Evolutionary conservation across 2,329 filamentous ascomycete genomes (phyloP).

Genomic region (Xylariaceae sp.): DNA sequence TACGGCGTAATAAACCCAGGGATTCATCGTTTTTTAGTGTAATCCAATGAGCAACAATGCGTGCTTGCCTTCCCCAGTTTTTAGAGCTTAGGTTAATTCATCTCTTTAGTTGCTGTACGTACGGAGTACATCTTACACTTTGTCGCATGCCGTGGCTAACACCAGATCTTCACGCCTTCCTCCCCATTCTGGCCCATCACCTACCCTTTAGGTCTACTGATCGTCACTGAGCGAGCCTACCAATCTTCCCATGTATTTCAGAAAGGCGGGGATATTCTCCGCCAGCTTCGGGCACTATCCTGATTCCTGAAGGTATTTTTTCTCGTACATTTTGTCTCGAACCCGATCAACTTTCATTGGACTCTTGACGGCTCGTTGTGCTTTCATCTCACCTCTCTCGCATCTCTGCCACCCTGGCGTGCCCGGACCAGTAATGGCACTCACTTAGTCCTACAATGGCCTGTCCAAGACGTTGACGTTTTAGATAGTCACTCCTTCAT

Average conservation of each 20-base stretch:
- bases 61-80: too few species aligned
- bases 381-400: constrained; percentile 10
- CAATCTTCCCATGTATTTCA: constrained; percentile 1
- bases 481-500: constrained; percentile 21
- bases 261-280: constrained; percentile 1
- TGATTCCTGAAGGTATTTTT: constrained; percentile 6
- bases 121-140: too few species aligned
- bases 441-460: constrained; percentile 20
- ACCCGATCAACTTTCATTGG: constrained; percentile 11
- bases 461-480: constrained; percentile 16
- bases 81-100: too few species aligned
- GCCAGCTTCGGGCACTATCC: constrained; percentile 11
- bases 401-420: constrained; percentile 4
- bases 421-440: too few species aligned
- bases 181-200: constrained; percentile 20
- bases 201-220: constrained; percentile 26
- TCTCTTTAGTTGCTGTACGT: too few species aligned
- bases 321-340: constrained; percentile 4
- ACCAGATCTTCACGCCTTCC: constrained; percentile 18
- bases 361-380: constrained; percentile 9
- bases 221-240: constrained; percentile 16
- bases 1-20: too few species aligned
- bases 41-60: too few species aligned
- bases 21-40: too few species aligned
- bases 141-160: constrained; percentile 7